Conservation (phyloP, 2,329 filamentous ascomycete species). For the Ophiostoma australiae region DNA sequence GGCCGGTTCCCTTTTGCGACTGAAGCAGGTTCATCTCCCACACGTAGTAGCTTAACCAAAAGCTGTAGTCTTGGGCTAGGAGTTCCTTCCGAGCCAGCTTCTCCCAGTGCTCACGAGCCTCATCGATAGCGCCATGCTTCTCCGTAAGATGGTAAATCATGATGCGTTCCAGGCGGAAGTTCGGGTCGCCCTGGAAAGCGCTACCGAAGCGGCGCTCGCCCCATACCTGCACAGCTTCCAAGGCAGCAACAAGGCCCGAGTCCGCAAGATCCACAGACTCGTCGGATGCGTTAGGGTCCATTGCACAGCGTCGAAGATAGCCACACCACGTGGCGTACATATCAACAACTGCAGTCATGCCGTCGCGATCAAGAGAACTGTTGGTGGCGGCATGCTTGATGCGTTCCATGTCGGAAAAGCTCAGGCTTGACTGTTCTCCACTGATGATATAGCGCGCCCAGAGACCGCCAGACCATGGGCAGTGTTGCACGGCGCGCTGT, state of each 20-base stretch:
- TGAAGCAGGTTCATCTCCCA: slow-evolving; percentile 74
- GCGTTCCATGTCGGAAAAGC: slow-evolving; percentile 75
- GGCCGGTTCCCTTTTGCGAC: slow-evolving; percentile 45
- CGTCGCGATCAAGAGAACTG: slow-evolving; percentile 77
- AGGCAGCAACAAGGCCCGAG: slow-evolving; percentile 76
- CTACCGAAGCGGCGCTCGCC: slow-evolving; percentile 69
- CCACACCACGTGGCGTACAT: slow-evolving; percentile 94
- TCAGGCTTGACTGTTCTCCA: slow-evolving; percentile 70
- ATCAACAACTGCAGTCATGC: slow-evolving; percentile 81
- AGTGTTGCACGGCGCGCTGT: slow-evolving; percentile 79
- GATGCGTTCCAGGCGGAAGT: slow-evolving; percentile 83
- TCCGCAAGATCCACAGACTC: slow-evolving; percentile 87
- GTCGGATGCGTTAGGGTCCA: slow-evolving; percentile 65
- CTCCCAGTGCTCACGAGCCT: slow-evolving; percentile 73
- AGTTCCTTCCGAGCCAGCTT: slow-evolving; percentile 59
- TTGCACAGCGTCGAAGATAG: slow-evolving; percentile 80
- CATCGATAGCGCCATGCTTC: slow-evolving; percentile 69
- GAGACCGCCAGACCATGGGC: slow-evolving; percentile 83
- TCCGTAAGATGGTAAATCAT: slow-evolving; percentile 88
- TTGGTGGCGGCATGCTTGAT: slow-evolving; percentile 92
- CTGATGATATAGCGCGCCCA: slow-evolving; percentile 88
- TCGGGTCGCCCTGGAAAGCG: slow-evolving; percentile 77
- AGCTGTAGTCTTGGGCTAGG: slow-evolving; percentile 75
- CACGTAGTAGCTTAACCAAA: slow-evolving; percentile 87
- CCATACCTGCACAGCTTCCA: slow-evolving; percentile 79